These are phyloP conservation scores for Fusarium sp. DNA, from an alignment of 2,329 filamentous ascomycete species.

Conservation along the genomic window DNA sequence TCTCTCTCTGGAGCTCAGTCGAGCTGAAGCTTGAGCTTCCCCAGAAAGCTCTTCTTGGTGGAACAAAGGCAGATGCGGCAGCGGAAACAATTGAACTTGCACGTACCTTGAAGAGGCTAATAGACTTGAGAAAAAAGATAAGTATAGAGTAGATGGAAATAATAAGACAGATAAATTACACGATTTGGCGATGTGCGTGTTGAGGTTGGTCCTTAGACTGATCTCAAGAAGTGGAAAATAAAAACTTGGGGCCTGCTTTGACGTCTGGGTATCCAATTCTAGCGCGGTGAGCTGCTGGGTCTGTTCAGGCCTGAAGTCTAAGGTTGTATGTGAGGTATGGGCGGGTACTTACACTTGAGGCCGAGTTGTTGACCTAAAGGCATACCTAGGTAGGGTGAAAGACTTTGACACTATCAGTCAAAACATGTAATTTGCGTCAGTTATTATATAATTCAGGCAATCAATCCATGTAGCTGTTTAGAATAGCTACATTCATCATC, in stretches of 20 bases:
- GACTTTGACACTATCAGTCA: background rate
- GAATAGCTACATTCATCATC: no score
- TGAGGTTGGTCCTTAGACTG: conserved; percentile 40
- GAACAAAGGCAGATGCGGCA: conserved; percentile 25
- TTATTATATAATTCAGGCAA: background rate
- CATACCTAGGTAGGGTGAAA: background rate
- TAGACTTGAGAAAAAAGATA: conserved; percentile 30
- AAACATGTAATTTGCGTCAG: background rate
- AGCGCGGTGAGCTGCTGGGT: conserved; percentile 17
- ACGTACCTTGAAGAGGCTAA: conserved; percentile 42
- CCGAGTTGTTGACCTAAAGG: background rate
- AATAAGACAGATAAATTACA: conserved; percentile 34
- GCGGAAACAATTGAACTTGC: conserved; percentile 22
- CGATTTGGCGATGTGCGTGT: conserved; percentile 33
- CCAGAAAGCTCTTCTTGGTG: conserved; percentile 22
- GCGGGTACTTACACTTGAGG: background rate
- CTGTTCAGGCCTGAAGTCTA: conserved; percentile 49
- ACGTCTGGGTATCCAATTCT: conserved; percentile 21
- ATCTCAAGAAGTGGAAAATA: conserved; percentile 43
- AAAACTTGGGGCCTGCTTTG: conserved; percentile 44
- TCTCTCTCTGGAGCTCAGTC: conserved; percentile 5
- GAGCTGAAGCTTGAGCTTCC: conserved; percentile 16
- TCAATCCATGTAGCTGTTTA: no score
- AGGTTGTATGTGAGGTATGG: conserved; percentile 44
- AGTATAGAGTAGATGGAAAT: conserved; percentile 26